These are phyloP conservation scores for Acanthamoeba lenticulata DNA, from an alignment of 208 protist species.

Conservation along the genomic window DNA sequence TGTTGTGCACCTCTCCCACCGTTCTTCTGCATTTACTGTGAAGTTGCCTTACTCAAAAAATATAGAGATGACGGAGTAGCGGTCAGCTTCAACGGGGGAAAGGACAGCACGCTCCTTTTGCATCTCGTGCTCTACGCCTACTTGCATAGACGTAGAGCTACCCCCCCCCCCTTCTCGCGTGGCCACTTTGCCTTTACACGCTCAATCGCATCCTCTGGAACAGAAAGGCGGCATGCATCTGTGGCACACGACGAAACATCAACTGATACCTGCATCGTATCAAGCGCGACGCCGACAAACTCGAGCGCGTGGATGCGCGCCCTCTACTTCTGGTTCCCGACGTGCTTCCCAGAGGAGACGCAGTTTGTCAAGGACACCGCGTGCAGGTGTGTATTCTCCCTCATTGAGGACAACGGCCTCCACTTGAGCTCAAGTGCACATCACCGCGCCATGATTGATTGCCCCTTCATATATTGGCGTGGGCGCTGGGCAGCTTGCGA, in stretches of 20 bases:
- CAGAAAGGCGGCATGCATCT: too few species aligned
- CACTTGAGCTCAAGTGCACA: background rate
- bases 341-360: constrained; percentile 12
- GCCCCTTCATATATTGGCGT: too few species aligned
- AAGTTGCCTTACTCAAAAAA: background rate
- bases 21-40: background rate
- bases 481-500: constrained; percentile 3
- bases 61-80: constrained; percentile 62
- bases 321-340: constrained; percentile 10
- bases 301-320: background rate
- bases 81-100: constrained; percentile 81
- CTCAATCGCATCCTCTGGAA: too few species aligned
- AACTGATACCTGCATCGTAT: background rate
- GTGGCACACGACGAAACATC: too few species aligned
- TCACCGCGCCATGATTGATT: background rate
- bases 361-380: constrained; percentile 30
- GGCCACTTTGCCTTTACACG: too few species aligned
- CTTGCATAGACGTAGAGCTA: background rate
- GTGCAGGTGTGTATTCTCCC: background rate
- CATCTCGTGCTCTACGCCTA: constrained; percentile 68
- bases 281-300: background rate
- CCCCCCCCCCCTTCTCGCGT: background rate
- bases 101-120: constrained; percentile 78
- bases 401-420: background rate
- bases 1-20: background rate